Conservation (phyloP, 768 basidiomycete species). For the Suillus subalutaceus region DNA sequence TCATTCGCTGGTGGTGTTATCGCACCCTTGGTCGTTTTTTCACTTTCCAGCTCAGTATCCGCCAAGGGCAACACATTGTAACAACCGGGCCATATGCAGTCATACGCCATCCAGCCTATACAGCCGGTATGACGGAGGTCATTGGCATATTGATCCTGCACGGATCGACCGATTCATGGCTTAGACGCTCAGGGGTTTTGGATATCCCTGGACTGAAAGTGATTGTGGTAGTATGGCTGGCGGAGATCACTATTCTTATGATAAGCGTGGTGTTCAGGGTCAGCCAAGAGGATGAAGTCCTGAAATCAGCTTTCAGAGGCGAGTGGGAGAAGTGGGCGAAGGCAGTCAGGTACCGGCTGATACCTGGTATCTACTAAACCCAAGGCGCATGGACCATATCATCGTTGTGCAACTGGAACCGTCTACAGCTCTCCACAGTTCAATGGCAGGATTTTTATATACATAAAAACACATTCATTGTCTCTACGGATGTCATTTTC, state of each 20-base stretch:
- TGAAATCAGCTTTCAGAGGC: not conserved
- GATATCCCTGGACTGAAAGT: not conserved
- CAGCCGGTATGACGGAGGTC: slow-evolving; percentile 27
- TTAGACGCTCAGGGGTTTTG: not conserved
- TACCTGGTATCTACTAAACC: slow-evolving; percentile 34
- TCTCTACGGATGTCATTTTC: not conserved
- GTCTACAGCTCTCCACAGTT: not conserved
- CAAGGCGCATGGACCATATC: not conserved
- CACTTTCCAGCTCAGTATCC: slow-evolving; percentile 47
- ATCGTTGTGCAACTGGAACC: not conserved
- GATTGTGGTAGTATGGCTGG: not conserved
- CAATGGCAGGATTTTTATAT: not conserved
- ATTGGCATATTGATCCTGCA: slow-evolving; percentile 11
- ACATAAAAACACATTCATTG: not conserved
- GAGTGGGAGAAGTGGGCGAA: slow-evolving; percentile 24
- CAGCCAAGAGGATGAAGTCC: not conserved
- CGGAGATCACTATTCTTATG: not conserved
- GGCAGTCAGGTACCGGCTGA: slow-evolving; percentile 31
- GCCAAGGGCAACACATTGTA: slow-evolving; percentile 42
- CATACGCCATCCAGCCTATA: slow-evolving; percentile 49
- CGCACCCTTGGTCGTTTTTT: slow-evolving; percentile 43
- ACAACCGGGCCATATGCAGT: slow-evolving; percentile 47
- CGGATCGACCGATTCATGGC: slow-evolving; percentile 14
- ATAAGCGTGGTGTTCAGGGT: not conserved
- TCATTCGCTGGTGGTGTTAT: slow-evolving; percentile 31